These are phyloP conservation scores for Lentinus brumalis DNA, from an alignment of 768 basidiomycete genomes.

Conservation along the genomic window DNA sequence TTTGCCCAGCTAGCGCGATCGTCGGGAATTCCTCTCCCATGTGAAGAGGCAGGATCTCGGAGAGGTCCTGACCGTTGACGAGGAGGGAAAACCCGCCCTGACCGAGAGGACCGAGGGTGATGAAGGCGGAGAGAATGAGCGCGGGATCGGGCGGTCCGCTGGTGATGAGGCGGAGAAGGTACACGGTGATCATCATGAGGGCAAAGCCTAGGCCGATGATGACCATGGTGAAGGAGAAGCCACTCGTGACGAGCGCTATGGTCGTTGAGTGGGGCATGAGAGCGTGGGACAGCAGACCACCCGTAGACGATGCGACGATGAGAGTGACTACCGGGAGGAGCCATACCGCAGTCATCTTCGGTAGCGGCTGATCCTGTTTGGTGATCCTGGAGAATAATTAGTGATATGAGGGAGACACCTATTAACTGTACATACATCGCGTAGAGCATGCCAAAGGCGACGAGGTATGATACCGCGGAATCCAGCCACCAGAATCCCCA, in stretches of 20 bases:
- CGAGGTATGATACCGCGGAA: constrained; percentile 39
- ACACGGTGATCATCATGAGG: constrained; percentile 50
- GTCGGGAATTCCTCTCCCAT: constrained; percentile 34
- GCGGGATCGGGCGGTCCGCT: constrained; percentile 42
- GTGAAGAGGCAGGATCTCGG: constrained; percentile 36
- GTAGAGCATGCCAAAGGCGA: constrained; percentile 53
- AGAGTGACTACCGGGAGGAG: too few relatives aligned
- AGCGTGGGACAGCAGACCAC: constrained; percentile 45
- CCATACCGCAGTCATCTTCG: constrained; percentile 48
- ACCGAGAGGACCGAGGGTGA: constrained; percentile 55
- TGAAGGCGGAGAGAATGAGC: constrained; percentile 45
- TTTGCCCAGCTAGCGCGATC: constrained; percentile 38
- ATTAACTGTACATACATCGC: constrained; percentile 41
- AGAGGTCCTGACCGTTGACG: constrained; percentile 42
- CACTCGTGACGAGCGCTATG: constrained; percentile 44
- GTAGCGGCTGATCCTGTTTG: constrained; percentile 42
- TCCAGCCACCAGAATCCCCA: constrained; percentile 59
- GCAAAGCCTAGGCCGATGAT: constrained; percentile 49
- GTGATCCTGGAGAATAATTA: constrained; percentile 41
- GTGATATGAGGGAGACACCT: not conserved
- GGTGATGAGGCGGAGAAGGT: constrained; percentile 46
- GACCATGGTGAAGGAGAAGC: constrained; percentile 45
- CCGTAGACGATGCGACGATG: constrained; percentile 51
- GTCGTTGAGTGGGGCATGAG: constrained; percentile 39
- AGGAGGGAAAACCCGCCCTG: constrained; percentile 52